Conservation (phyloP, 1,284 basidiomycete genomes). For the Pisolithus thermaeus region DNA sequence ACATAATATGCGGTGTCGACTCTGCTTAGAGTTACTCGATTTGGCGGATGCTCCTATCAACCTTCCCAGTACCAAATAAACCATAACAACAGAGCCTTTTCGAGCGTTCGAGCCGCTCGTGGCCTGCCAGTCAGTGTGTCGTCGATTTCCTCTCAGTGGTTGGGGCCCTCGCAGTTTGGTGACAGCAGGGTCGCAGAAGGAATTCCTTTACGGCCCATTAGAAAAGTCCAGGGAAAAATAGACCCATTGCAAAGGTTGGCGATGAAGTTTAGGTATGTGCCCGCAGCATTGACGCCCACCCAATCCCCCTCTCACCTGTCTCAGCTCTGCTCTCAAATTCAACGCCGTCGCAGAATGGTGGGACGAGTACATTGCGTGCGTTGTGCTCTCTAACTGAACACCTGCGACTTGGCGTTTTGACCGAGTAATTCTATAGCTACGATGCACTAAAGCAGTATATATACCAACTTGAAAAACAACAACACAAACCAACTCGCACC, state of each 20-base stretch:
- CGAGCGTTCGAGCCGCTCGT: too few species aligned
- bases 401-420: neutral
- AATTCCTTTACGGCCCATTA: conserved; percentile 19
- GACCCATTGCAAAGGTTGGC: conserved; percentile 28
- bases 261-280: conserved; percentile 55
- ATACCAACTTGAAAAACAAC: conserved; percentile 76
- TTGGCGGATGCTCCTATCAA: too few species aligned
- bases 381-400: neutral
- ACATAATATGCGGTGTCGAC: too few species aligned
- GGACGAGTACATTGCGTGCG: conserved; percentile 86
- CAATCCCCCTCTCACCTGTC: neutral
- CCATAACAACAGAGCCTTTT: too few species aligned
- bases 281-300: too few species aligned
- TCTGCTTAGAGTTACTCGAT: too few species aligned
- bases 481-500: conserved; percentile 37
- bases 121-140: too few species aligned
- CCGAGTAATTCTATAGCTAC: conserved; percentile 48
- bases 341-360: conserved; percentile 95
- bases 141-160: neutral
- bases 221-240: neutral
- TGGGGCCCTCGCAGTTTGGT: neutral
- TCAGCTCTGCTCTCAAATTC: conserved; percentile 78
- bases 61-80: too few species aligned
- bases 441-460: conserved; percentile 84
- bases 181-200: conserved; percentile 14